Conservation (phyloP, 176 grass and related monocot species). For the Musa itinerans region DNA sequence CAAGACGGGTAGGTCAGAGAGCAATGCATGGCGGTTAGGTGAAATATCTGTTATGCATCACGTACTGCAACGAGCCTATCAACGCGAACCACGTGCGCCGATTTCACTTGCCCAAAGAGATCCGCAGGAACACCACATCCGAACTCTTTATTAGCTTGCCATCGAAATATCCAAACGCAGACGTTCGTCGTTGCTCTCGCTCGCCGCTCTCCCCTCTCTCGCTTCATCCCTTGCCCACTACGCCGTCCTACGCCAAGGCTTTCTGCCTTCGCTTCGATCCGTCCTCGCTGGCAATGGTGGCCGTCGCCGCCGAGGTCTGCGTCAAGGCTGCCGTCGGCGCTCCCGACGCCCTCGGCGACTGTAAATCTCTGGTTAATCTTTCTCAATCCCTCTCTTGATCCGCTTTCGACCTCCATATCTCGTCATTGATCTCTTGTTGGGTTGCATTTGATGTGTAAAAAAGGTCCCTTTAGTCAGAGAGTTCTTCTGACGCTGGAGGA, state of each 20-base stretch:
- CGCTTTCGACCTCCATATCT: not conserved
- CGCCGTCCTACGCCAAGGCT: no score
- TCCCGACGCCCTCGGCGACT: constrained; percentile 64
- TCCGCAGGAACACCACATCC: not conserved
- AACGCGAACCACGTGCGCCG: no score
- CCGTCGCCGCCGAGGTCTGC: constrained; percentile 38
- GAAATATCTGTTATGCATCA: no score
- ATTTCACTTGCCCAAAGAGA: not conserved
- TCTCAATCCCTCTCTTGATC: not conserved
- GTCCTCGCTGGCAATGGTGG: constrained; percentile 1
- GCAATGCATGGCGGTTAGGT: no score
- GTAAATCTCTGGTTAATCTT: no score
- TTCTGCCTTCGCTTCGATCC: not conserved
- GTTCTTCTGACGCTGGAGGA: constrained; percentile 79
- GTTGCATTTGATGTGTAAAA: not conserved
- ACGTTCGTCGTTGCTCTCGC: not conserved
- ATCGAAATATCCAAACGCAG: not conserved
- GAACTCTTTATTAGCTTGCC: not conserved
- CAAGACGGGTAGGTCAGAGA: no score
- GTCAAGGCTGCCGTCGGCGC: constrained; percentile 58
- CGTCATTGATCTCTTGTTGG: not conserved
- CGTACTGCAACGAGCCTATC: no score
- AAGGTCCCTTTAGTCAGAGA: constrained; percentile 73
- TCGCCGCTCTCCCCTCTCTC: not conserved
- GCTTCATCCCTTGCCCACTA: no score